Evolutionary conservation across 495 filamentous ascomycete genomes (phyloP).

Genomic region (Penicillium herquei): DNA sequence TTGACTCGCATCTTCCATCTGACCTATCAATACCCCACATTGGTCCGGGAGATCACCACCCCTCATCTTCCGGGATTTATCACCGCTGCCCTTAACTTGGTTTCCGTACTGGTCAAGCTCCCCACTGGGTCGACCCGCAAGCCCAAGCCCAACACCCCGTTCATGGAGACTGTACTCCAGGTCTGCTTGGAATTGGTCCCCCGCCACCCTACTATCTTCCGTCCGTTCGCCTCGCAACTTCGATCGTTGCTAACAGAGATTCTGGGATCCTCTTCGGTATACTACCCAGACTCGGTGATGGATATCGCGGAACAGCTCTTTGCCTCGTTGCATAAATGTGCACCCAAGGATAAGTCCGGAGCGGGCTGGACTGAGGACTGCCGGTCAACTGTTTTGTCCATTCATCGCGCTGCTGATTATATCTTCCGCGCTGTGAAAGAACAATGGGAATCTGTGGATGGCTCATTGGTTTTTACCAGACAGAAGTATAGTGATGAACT

Average conservation of each 20-base stretch:
- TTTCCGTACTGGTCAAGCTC: constrained; percentile 43
- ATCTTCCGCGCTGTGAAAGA: constrained; percentile 75
- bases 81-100: constrained; percentile 66
- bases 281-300: constrained; percentile 48
- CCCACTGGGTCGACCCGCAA: constrained; percentile 42
- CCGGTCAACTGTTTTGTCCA: constrained; percentile 53
- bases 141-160: constrained; percentile 39
- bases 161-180: constrained; percentile 62
- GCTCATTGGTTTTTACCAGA: constrained; percentile 18
- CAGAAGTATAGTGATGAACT: constrained; percentile 40
- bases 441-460: constrained; percentile 66
- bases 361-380: constrained; percentile 73
- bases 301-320: constrained; percentile 58
- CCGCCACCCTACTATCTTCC: constrained; percentile 74
- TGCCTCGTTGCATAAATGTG: constrained; percentile 69
- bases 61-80: constrained; percentile 74
- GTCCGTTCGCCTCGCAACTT: constrained; percentile 69
- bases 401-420: constrained; percentile 67
- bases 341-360: constrained; percentile 67
- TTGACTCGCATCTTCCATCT: constrained; percentile 79
- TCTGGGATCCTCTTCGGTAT: constrained; percentile 29
- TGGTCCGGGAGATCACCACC: constrained; percentile 85
- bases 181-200: constrained; percentile 67
- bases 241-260: constrained; percentile 54
- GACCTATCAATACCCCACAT: constrained; percentile 74